A percentile compares a stretch with the other conserved stretches of the same genome.
Evolutionary conservation across 2,329 filamentous ascomycete genomes (phyloP).

Genomic region (Epichloe hybrida): DNA sequence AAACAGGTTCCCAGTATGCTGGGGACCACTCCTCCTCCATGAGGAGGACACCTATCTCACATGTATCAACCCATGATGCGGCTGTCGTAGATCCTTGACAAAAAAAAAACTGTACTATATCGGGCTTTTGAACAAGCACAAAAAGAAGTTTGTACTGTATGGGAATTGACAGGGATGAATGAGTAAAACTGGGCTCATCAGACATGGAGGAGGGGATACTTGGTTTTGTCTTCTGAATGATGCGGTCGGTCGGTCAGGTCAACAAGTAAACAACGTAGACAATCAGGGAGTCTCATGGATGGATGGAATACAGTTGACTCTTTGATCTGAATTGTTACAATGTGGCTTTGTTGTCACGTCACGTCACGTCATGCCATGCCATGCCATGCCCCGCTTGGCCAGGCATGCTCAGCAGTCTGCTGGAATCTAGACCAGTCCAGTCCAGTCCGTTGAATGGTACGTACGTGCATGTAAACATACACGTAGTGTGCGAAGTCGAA

Average conservation of each 20-base stretch:
- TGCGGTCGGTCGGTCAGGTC: not conserved
- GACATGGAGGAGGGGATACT: not conserved
- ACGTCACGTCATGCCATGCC: too few species aligned
- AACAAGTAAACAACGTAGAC: not conserved
- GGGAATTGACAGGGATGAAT: not conserved
- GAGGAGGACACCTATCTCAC: slow-evolving; percentile 5
- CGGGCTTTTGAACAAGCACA: not conserved
- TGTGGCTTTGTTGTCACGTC: too few species aligned
- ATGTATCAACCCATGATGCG: not conserved
- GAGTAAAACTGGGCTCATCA: not conserved
- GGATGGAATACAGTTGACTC: not conserved
- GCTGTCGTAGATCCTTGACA: too few species aligned
- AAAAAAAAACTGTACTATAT: not conserved
- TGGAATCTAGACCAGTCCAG: too few species aligned
- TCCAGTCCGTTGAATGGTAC: too few species aligned
- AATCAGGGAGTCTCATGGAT: not conserved
- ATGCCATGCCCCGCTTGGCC: too few species aligned
- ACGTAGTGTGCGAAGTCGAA: too few species aligned
- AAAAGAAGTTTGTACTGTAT: not conserved
- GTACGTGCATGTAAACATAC: too few species aligned
- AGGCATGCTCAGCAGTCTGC: too few species aligned
- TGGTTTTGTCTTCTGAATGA: not conserved
- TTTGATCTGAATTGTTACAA: too few species aligned
- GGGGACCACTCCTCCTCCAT: slow-evolving; percentile 27
- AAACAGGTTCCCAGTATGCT: slow-evolving; percentile 43